Evolutionary conservation across 2,329 filamentous ascomycete genomes (phyloP).

Genomic region (Colletotrichum liriopes): DNA sequence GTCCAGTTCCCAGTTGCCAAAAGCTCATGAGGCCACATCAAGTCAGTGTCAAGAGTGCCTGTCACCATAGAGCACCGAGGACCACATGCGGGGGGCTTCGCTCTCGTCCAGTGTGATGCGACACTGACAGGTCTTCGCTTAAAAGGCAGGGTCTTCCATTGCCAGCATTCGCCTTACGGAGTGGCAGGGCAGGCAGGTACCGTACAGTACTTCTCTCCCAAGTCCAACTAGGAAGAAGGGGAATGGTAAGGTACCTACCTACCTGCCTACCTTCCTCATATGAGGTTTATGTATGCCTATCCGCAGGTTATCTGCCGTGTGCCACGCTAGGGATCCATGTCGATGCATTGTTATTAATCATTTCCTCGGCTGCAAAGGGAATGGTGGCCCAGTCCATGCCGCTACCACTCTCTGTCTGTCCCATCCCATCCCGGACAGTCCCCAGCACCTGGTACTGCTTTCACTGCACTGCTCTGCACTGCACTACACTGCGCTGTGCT

Average conservation of each 20-base stretch:
- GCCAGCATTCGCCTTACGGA: background rate
- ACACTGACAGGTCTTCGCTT: conserved; percentile 2
- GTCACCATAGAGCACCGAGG: background rate
- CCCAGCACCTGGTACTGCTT: background rate
- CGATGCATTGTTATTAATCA: conserved; percentile 31
- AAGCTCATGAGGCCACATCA: conserved; percentile 11
- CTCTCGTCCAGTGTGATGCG: conserved; percentile 1
- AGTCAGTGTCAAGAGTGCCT: background rate
- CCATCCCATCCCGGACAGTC: background rate
- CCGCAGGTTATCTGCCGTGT: background rate
- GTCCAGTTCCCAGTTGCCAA: conserved; percentile 2
- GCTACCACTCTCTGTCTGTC: background rate
- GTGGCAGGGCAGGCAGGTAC: background rate
- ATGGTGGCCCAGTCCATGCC: conserved; percentile 29
- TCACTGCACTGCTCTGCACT: background rate
- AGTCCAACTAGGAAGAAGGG: background rate
- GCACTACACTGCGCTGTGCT: background rate
- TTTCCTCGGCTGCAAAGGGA: conserved; percentile 27
- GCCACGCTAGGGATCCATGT: conserved; percentile 29
- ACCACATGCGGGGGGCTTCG: background rate
- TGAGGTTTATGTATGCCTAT: background rate
- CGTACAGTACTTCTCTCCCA: background rate
- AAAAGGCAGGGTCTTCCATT: conserved; percentile 2
- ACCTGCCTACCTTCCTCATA: too few species aligned
- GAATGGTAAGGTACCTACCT: too few species aligned